A percentile compares a stretch with the other conserved stretches of the same genome.
phyloP scores from a whole-genome alignment of 768 basidiomycete species.

The Strobilomyces echinocephalus region DNA sequence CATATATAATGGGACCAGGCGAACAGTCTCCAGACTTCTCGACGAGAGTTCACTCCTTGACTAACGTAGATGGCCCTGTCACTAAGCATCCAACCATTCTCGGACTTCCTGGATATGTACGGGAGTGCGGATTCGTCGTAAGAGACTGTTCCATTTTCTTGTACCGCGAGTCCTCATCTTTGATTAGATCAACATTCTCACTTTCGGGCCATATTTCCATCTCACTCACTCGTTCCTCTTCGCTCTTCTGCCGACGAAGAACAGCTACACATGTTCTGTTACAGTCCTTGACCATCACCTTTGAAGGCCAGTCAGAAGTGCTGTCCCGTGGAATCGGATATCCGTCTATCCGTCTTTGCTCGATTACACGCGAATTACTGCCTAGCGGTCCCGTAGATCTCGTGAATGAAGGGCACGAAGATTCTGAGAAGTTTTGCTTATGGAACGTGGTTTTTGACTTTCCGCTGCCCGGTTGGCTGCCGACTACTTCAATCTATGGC shows the following conservation, averaged over 20 bases:
- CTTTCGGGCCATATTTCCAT: constrained; percentile 78
- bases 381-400: constrained; percentile 50
- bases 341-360: constrained; percentile 61
- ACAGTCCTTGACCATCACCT: constrained; percentile 66
- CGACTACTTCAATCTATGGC: constrained; percentile 51
- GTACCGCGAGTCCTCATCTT: constrained; percentile 4
- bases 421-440: constrained; percentile 45
- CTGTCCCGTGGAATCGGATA: constrained; percentile 64
- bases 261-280: constrained; percentile 51
- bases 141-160: constrained; percentile 25
- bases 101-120: constrained; percentile 59
- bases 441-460: constrained; percentile 83
- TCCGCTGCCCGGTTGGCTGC: constrained; percentile 88
- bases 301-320: constrained; percentile 84
- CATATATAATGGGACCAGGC: constrained; percentile 25
- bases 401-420: constrained; percentile 60
- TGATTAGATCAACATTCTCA: constrained; percentile 74
- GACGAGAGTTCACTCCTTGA: constrained; percentile 10
- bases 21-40: constrained; percentile 14
- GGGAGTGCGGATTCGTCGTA: constrained; percentile 65
- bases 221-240: constrained; percentile 52
- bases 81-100: constrained; percentile 57
- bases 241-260: constrained; percentile 49
- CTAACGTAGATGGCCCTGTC: constrained; percentile 57
- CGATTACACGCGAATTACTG: constrained; percentile 57